Conservation (phyloP, 768 basidiomycete genomes). For the Suillus decipiens region DNA sequence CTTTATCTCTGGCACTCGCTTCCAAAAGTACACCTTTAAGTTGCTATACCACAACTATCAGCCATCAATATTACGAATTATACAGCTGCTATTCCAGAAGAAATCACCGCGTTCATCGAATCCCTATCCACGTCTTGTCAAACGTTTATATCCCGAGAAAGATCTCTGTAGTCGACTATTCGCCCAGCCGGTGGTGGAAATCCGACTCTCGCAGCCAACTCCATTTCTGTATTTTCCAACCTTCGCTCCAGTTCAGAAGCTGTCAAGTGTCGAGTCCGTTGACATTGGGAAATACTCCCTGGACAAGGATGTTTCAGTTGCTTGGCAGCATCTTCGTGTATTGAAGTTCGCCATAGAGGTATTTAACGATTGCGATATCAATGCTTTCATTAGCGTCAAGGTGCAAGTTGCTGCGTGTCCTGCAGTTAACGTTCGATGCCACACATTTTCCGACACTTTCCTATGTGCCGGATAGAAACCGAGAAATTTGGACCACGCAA, state of each 20-base stretch:
- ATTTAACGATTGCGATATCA: background rate
- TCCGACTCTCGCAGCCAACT: background rate
- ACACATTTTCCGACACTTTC: background rate
- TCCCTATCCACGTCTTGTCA: background rate
- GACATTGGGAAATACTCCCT: background rate
- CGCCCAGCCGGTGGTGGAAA: background rate
- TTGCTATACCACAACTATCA: background rate
- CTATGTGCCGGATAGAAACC: background rate
- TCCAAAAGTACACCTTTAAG: background rate
- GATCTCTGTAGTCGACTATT: background rate
- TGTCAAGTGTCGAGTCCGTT: background rate
- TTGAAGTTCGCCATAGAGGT: background rate
- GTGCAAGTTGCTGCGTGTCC: background rate
- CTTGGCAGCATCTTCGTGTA: background rate
- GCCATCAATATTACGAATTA: background rate
- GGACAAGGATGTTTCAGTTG: background rate
- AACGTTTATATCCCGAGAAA: background rate
- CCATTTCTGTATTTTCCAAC: background rate
- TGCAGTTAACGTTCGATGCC: background rate
- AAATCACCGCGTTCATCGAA: background rate
- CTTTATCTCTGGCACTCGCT: background rate
- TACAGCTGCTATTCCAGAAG: background rate
- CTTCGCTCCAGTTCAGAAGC: constrained; percentile 1
- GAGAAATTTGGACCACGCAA: background rate
- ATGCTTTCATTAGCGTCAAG: constrained; percentile 1